A percentile compares a stretch with the other conserved stretches of the same genome.
These are phyloP conservation scores for Coccomyxa subellipsoidea DNA, from an alignment of 163 green algal species.

Conservation along the genomic window DNA sequence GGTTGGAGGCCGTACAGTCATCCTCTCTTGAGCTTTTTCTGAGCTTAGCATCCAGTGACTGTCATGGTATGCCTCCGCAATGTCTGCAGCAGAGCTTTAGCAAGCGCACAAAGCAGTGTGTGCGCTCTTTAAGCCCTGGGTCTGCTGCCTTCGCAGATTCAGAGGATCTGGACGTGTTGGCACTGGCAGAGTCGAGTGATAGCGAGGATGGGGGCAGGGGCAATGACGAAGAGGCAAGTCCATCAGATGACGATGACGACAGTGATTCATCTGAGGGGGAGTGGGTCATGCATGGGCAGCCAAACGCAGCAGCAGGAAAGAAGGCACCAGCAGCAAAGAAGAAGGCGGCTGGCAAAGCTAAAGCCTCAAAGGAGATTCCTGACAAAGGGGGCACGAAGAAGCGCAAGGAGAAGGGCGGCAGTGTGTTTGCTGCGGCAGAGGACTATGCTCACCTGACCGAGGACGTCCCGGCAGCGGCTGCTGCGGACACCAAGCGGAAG, in stretches of 20 bases:
- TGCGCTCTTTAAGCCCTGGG: too few relatives aligned
- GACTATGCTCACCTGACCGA: constrained; percentile 46
- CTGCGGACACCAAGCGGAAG: background rate
- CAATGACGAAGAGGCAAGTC: background rate
- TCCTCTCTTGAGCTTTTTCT: too few relatives aligned
- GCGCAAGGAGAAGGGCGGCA: background rate
- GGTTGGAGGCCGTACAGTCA: too few relatives aligned
- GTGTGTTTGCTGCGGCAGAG: constrained; percentile 44
- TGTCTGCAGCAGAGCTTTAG: too few relatives aligned
- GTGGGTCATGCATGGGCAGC: constrained; percentile 27
- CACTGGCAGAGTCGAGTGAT: background rate
- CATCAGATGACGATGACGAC: constrained; percentile 15
- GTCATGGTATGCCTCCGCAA: too few relatives aligned
- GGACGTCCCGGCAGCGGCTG: constrained; percentile 21
- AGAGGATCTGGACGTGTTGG: background rate
- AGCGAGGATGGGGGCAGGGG: background rate
- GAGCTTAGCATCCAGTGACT: too few relatives aligned
- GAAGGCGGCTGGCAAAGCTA: background rate
- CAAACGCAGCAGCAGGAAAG: background rate
- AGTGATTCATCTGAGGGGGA: constrained; percentile 21
- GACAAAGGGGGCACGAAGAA: background rate
- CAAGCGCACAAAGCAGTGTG: too few relatives aligned
- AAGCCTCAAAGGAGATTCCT: background rate
- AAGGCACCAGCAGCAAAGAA: constrained; percentile 10
- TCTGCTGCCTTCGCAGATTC: background rate